These are phyloP conservation scores for Helicocarpus griseus DNA, from an alignment of 2,329 filamentous ascomycete genomes.

Conservation along the genomic window DNA sequence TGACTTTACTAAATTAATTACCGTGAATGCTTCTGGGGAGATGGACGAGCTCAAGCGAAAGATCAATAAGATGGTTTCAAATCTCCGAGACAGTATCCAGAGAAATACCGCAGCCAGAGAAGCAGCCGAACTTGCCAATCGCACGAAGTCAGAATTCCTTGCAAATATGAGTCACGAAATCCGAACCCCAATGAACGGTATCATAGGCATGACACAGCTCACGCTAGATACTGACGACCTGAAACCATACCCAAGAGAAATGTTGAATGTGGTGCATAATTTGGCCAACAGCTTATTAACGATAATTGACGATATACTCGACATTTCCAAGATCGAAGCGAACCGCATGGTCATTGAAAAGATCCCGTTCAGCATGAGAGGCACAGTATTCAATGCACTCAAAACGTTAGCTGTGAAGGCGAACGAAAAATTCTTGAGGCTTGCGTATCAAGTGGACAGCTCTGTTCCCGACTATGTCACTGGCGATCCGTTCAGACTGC, in stretches of 20 bases:
- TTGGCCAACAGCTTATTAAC: slow-evolving; percentile 91
- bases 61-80: slow-evolving; percentile 99
- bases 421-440: slow-evolving; percentile 86
- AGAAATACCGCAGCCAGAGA: slow-evolving; percentile 92
- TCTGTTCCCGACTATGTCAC: slow-evolving; percentile 91
- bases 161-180: slow-evolving; percentile 99
- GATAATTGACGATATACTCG: slow-evolving; percentile 77
- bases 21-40: slow-evolving; percentile 92
- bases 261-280: slow-evolving; percentile 97
- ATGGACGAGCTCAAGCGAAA: slow-evolving; percentile 99
- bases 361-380: slow-evolving; percentile 88
- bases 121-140: slow-evolving; percentile 91
- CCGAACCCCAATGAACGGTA: slow-evolving; percentile 93
- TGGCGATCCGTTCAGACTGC: slow-evolving; percentile 89
- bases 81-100: slow-evolving; percentile 89
- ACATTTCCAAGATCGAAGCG: slow-evolving; percentile 74
- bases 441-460: slow-evolving; percentile 88
- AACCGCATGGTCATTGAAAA: slow-evolving; percentile 98
- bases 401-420: slow-evolving; percentile 97
- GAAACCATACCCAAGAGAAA: slow-evolving; percentile 90
- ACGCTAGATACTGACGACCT: slow-evolving; percentile 92
- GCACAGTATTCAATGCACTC: slow-evolving; percentile 92
- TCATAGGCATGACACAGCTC: slow-evolving; percentile 95
- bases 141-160: slow-evolving; percentile 96
- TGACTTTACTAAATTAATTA: slow-evolving; percentile 93